Conservation (phyloP, 306 rosid genomes). For the Citrullus amarus region DNA sequence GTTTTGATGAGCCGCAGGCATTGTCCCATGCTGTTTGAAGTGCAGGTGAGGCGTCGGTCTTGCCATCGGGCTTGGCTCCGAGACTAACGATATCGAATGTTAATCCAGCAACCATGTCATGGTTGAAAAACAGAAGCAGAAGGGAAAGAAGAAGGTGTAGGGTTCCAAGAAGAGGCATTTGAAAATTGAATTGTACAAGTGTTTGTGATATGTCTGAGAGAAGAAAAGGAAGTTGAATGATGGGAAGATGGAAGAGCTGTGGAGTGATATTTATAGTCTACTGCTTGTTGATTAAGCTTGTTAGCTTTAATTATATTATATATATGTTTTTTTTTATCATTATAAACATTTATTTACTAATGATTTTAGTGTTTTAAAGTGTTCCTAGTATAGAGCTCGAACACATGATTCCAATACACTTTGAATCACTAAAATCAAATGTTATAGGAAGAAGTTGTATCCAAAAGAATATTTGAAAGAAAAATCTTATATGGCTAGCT, state of each 20-base stretch:
- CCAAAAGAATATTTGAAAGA: too few species aligned
- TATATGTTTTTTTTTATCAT: too few species aligned
- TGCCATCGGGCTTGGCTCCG: background rate
- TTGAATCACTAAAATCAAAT: too few species aligned
- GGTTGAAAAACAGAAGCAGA: background rate
- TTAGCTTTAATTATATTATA: too few species aligned
- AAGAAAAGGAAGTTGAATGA: background rate
- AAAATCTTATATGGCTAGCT: too few species aligned
- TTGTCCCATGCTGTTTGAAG: conserved; percentile 16
- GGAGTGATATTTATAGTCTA: background rate
- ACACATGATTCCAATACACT: too few species aligned
- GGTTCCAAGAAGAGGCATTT: background rate
- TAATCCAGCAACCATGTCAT: background rate
- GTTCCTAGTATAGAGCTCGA: too few species aligned
- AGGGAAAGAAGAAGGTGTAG: background rate
- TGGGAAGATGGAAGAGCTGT: background rate
- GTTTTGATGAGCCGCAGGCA: conserved; percentile 25
- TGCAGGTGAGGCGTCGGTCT: conserved; percentile 12
- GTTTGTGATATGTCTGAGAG: too few species aligned
- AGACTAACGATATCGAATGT: background rate
- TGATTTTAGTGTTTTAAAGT: too few species aligned
- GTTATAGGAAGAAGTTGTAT: too few species aligned
- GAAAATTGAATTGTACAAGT: background rate
- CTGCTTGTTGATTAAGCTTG: background rate
- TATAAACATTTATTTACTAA: too few species aligned